A percentile compares a stretch with the other conserved stretches of the same genome.
These are phyloP conservation scores for Ensete glaucum DNA, from an alignment of 176 grass and related monocot species.

Conservation along the genomic window DNA sequence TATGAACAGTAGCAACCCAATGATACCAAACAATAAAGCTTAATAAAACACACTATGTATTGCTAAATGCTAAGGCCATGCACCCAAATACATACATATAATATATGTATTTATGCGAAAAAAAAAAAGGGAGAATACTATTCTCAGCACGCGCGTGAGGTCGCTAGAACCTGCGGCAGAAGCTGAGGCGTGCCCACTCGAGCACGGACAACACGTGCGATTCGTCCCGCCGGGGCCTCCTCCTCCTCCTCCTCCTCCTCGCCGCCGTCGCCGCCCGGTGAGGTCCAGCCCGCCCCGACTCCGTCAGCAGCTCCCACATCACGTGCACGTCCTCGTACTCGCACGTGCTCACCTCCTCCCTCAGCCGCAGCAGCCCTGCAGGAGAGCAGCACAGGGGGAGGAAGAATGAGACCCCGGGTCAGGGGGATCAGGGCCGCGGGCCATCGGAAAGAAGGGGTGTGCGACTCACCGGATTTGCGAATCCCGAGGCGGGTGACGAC, in stretches of 20 bases:
- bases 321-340: conserved; percentile 98
- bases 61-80: no score
- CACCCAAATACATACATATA: no score
- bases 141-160: not conserved
- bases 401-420: not conserved
- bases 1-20: no score
- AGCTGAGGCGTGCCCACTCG: conserved; percentile 32
- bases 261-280: conserved; percentile 17
- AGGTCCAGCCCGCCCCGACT: conserved; percentile 16
- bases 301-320: conserved; percentile 96
- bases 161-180: conserved; percentile 53
- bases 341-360: conserved; percentile 98
- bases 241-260: conserved; percentile 9
- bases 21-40: no score
- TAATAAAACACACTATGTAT: no score
- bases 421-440: not conserved
- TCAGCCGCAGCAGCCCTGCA: conserved; percentile 68
- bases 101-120: no score
- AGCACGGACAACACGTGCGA: conserved; percentile 3
- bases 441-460: not conserved
- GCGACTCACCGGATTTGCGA: conserved; percentile 64
- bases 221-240: not conserved
- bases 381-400: conserved; percentile 1
- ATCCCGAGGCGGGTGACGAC: conserved; percentile 72
- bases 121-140: not conserved